Base-by-base conservation (phyloP, 164 flowering plant species). In the Berberis vulgaris region DNA sequence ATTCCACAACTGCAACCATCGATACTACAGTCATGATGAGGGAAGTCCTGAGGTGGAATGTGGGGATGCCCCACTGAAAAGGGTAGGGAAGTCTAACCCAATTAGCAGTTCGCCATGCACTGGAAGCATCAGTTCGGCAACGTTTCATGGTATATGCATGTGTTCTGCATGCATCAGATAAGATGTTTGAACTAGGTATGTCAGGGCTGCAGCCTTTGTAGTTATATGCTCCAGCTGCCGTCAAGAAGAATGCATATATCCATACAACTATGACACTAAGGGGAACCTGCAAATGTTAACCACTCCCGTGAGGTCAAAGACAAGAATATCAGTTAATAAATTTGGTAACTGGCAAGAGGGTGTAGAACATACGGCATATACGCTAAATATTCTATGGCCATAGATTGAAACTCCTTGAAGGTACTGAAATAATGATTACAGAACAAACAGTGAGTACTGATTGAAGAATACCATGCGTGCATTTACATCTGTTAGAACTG, bases 1-100 rank as follows among this genome's bases (percentile, higher is more conserved):
- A 88, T 63, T 87, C 94, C 65, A 89, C 83, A 39, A 97, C 79
- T 49, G 91, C 84, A 66, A 92, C 78, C 40, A 92, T 61, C 38
- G 97, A 85, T 11, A 79, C 86, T 50, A 89, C 41, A 67, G 85
- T 71, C 98, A 92, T 89, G 72, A 89, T 80, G 59, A 92, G 44
- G 43, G 85, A 82, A 67, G 97, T 92, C 79, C 86, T 80, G 45
- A 83, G 61, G 62, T 74, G 88, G 79, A 92, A 86, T 58, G 80
- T 76, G 12, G 96, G 98, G 59, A 86, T 71, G 49, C 98, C 98
- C 96, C 98, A 91, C 73, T 91, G 98, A n/a, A 91, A 74, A 63
- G 92, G 98, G 65, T 87, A 89, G 4, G 96, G 97, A 60, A 92
- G 71, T 66, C 91, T 72, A 73, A 89, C 82, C 98, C 98, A 92